Conservation (phyloP, 495 filamentous ascomycete genomes). For the Penicillium cinerascens region DNA sequence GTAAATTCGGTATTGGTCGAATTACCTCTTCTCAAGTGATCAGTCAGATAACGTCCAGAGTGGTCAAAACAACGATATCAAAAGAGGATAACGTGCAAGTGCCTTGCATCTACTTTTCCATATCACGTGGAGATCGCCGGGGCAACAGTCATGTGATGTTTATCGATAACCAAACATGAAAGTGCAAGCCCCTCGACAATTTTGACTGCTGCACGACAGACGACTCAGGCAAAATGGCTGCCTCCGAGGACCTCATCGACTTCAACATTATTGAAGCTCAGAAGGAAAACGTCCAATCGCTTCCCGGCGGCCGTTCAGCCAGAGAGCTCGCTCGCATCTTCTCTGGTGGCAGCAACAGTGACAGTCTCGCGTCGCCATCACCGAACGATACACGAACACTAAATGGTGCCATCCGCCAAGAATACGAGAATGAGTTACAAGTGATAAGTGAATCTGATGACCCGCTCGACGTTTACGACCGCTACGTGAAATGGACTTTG, state of each 20-base stretch:
- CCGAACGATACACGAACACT: constrained; percentile 68
- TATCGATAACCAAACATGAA: constrained; percentile 40
- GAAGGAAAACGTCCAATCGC: constrained; percentile 95
- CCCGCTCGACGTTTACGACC: constrained; percentile 90
- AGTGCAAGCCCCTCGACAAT: constrained; percentile 3
- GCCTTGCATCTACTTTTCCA: not conserved
- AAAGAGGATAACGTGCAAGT: not conserved
- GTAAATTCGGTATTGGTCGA: not conserved
- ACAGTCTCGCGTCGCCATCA: constrained; percentile 50
- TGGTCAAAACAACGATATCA: not conserved
- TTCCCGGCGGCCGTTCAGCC: constrained; percentile 87
- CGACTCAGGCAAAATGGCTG: constrained; percentile 43
- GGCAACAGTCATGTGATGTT: constrained; percentile 40
- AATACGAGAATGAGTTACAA: constrained; percentile 81
- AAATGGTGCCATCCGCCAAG: constrained; percentile 72
- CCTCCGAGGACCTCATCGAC: constrained; percentile 63
- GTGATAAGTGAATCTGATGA: constrained; percentile 84
- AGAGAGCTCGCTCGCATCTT: constrained; percentile 83
- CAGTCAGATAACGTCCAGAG: not conserved
- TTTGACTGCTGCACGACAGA: not conserved
- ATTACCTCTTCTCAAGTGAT: not conserved
- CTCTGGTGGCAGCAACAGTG: constrained; percentile 53
- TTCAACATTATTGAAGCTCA: constrained; percentile 95
- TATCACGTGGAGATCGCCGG: constrained; percentile 33
- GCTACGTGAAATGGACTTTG: constrained; percentile 94